Percentiles rank a stretch among this genome's conserved stretches.
Evolutionary conservation across 106 monocot species (phyloP).

Genomic region (Gastrodia elata): DNA sequence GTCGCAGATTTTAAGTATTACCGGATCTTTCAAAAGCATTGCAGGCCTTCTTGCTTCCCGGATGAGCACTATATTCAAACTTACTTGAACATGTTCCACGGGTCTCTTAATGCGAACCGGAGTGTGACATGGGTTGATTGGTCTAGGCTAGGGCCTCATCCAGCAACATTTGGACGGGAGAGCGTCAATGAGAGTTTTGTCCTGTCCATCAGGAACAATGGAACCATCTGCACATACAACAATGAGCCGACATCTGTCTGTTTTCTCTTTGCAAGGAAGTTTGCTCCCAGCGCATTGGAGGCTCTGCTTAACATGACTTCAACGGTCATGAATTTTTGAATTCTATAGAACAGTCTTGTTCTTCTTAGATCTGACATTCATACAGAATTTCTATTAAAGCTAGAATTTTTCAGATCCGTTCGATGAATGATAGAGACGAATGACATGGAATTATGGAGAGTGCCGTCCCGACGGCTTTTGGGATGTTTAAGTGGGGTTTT

Average conservation of each 20-base stretch:
- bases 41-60: constrained; percentile 17
- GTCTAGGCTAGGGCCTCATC: constrained; percentile 25
- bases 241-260: constrained; percentile 14
- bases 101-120: constrained; percentile 17
- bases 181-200: constrained; percentile 16
- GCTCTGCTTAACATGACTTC: constrained; percentile 17
- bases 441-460: too few relatives aligned
- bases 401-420: too few relatives aligned
- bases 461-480: too few relatives aligned
- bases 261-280: constrained; percentile 28
- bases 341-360: not conserved
- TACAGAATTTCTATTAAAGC: too few relatives aligned
- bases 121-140: constrained; percentile 32
- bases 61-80: constrained; percentile 34
- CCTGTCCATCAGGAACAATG: constrained; percentile 17
- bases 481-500: too few relatives aligned
- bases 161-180: constrained; percentile 17
- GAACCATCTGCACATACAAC: constrained; percentile 20
- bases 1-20: constrained; percentile 24
- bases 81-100: constrained; percentile 31
- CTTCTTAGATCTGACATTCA: too few relatives aligned
- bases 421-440: too few relatives aligned
- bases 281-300: constrained; percentile 27
- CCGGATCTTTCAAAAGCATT: constrained; percentile 12
- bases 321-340: constrained; percentile 18